Conservation (phyloP, 331 rosid genomes). For the Rhamnella rubrinervis region DNA sequence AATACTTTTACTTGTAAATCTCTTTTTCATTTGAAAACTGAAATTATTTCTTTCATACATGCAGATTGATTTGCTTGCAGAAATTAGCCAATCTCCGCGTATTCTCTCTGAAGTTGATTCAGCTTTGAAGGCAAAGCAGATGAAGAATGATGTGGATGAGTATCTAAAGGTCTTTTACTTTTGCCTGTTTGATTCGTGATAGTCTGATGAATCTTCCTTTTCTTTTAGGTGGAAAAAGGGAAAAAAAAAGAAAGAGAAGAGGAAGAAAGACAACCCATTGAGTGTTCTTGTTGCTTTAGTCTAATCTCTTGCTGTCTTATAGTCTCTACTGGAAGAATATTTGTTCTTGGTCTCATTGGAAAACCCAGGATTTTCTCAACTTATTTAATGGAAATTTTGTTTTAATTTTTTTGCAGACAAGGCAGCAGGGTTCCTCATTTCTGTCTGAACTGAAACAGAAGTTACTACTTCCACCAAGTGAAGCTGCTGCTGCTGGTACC, state of each 20-base stretch:
- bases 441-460: constrained; percentile 83
- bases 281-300: too few relatives aligned
- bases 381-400: not conserved
- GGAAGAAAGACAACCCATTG: too few relatives aligned
- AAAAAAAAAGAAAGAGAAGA: too few relatives aligned
- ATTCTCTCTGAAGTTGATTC: constrained; percentile 94
- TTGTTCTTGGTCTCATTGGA: too few relatives aligned
- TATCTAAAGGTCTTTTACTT: constrained; percentile 64
- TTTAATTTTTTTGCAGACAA: constrained; percentile 48
- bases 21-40: not conserved
- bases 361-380: too few relatives aligned
- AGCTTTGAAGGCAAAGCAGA: constrained; percentile 78
- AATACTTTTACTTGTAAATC: not conserved
- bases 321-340: too few relatives aligned
- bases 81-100: constrained; percentile 84
- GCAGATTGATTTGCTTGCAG: constrained; percentile 95
- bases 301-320: too few relatives aligned
- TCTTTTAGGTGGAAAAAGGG: not conserved
- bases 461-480: constrained; percentile 70
- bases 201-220: not conserved
- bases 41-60: constrained; percentile 14
- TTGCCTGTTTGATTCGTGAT: not conserved
- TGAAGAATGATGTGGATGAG: constrained; percentile 90
- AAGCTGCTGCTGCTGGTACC: constrained; percentile 82
- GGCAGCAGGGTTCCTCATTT: constrained; percentile 66